Percentiles rank a stretch among this genome's conserved stretches.
These are phyloP conservation scores for Exserohilum rostratum DNA, from an alignment of 2,329 filamentous ascomycete genomes.

Conservation along the genomic window DNA sequence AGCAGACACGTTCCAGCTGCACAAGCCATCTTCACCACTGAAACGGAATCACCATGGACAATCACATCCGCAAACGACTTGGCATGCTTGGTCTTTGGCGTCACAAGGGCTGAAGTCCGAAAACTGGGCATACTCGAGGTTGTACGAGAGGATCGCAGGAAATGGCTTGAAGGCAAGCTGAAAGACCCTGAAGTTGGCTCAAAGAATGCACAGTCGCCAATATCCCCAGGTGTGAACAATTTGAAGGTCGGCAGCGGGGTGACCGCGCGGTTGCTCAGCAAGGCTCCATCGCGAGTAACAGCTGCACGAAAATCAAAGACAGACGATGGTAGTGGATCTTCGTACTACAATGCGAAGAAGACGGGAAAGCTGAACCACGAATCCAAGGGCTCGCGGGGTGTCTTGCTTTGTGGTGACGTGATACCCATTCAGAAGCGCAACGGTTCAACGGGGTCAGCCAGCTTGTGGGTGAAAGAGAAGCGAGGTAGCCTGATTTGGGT, in stretches of 20 bases:
- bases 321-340: conserved; percentile 63
- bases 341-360: conserved; percentile 56
- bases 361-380: conserved; percentile 67
- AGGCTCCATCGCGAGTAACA: conserved; percentile 68
- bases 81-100: conserved; percentile 97
- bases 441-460: conserved; percentile 87
- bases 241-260: conserved; percentile 79
- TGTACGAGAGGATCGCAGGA: conserved; percentile 83
- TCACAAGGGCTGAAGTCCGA: conserved; percentile 92
- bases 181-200: conserved; percentile 64
- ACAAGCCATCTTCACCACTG: conserved; percentile 98
- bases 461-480: conserved; percentile 99
- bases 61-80: conserved; percentile 96
- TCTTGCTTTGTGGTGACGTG: conserved; percentile 94
- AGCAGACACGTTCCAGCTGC: conserved; percentile 89
- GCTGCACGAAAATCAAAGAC: conserved; percentile 68
- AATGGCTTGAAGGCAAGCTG: conserved; percentile 89
- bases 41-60: conserved; percentile 87
- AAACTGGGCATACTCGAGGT: conserved; percentile 96
- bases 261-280: conserved; percentile 85
- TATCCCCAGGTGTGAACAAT: conserved; percentile 48
- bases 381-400: conserved; percentile 80
- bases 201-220: conserved; percentile 45
- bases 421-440: conserved; percentile 97
- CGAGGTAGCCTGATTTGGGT: conserved; percentile 94